Evolutionary conservation across 495 filamentous ascomycete species (phyloP).

Genomic region (Talaromyces liani): DNA sequence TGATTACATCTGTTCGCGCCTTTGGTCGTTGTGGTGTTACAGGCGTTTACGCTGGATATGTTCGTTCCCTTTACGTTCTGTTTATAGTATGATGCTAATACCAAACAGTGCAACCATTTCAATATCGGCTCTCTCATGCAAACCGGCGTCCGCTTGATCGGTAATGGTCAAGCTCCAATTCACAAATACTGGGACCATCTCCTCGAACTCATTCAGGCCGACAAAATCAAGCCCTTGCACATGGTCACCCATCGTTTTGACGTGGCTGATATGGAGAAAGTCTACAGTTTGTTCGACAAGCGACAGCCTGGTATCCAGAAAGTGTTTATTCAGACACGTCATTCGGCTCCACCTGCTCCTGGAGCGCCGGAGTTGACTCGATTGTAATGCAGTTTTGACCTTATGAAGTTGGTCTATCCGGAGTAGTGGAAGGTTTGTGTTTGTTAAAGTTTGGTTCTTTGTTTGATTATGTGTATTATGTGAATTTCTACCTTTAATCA

Average conservation of each 20-base stretch:
- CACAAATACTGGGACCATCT: conserved; percentile 78
- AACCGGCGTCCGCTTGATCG: conserved; percentile 71
- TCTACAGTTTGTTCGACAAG: conserved; percentile 66
- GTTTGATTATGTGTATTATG: neutral
- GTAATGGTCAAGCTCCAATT: conserved; percentile 80
- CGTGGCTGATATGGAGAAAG: conserved; percentile 63
- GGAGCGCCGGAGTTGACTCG: conserved; percentile 48
- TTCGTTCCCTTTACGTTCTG: conserved; percentile 41
- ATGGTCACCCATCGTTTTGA: conserved; percentile 76
- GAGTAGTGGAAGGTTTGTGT: neutral
- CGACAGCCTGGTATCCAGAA: conserved; percentile 65
- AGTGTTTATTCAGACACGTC: conserved; percentile 61
- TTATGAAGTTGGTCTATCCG: neutral
- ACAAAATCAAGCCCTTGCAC: conserved; percentile 67
- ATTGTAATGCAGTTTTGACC: conserved; percentile 5
- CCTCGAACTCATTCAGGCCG: conserved; percentile 57
- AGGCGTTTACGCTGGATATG: conserved; percentile 75
- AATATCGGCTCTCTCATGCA: conserved; percentile 85
- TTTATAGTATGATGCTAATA: neutral
- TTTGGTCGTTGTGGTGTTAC: conserved; percentile 74
- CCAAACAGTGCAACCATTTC: conserved; percentile 65
- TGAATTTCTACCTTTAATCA: neutral
- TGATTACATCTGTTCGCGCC: conserved; percentile 68
- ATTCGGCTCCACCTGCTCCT: conserved; percentile 46
- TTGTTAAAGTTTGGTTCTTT: neutral